Evolutionary conservation across 2,329 filamentous ascomycete species (phyloP), one percentile per base, ranked within the genome.

Genomic region (Fusarium sp.): DNA sequence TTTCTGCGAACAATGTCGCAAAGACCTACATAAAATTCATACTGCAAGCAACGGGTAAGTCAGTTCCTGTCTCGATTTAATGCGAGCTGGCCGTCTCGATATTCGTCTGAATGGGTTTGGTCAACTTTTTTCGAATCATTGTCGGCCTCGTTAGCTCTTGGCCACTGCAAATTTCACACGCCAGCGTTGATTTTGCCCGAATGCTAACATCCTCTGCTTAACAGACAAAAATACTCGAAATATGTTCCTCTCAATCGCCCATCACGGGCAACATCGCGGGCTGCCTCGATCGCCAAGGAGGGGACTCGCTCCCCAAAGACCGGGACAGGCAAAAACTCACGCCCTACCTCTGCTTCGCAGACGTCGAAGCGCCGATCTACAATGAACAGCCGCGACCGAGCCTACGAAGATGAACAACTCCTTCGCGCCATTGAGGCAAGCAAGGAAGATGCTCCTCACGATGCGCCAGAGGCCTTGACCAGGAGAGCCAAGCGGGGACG

Each of bases 351-450:
- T 1, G 81, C 84, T 13, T 85, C 84, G 50, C 88, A 91, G 64
- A 88, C 64, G 14, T 76, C 92, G 41, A 98, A 98, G 82, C 91
- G 97, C 69, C 91, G 97, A 31, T 98, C 95, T 22, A 99, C 97
- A 8, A 98, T 98, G 95, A 98, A 98, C 81, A 99, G 97, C 82
- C 92, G 96, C 72, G 93, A 95, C 82, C 95, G 96, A 48, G 96
- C 95, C 24, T 98, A 98, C 78, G 95, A 98, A 75, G 97, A 99
- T 83, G 95, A 97, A 77, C 92, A 95, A 79, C 83, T 99, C 43
- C 91, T 95, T 64, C 91, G 94, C 76, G 97, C 96, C 33, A 95
- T 99, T 77, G 96, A 98, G 82, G 95, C 97, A 71, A 99, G 97
- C 86, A 98, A 95, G 84, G 92, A 94, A 80, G 94, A 97, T 50